These are phyloP conservation scores for Tinospora cordifolia DNA, from an alignment of 164 flowering plant species.

Conservation along the genomic window DNA sequence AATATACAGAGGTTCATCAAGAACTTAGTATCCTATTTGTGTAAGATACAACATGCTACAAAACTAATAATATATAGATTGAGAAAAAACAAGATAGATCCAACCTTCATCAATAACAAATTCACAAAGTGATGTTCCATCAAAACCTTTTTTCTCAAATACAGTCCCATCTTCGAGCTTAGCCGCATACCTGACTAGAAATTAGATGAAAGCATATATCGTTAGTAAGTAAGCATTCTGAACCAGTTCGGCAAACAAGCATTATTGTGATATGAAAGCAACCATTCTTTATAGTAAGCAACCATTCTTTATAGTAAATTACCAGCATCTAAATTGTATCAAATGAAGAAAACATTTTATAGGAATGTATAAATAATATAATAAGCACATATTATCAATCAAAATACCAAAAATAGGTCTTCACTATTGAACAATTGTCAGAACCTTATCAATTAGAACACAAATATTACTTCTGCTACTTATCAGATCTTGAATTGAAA, in stretches of 20 bases:
- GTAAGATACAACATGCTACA: neutral
- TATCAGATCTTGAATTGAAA: too few relatives aligned
- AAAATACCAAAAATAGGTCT: too few relatives aligned
- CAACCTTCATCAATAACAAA: slow-evolving; percentile 23
- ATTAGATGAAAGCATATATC: neutral
- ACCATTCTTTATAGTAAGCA: too few relatives aligned
- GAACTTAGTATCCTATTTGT: slow-evolving; percentile 15
- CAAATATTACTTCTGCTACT: too few relatives aligned
- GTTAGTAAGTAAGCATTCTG: neutral
- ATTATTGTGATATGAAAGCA: neutral
- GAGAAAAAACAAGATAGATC: neutral
- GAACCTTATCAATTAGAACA: too few relatives aligned
- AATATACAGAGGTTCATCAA: neutral
- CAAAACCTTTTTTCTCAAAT: slow-evolving; percentile 35
- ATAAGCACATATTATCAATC: too few relatives aligned
- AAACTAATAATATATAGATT: neutral
- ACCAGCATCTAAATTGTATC: neutral
- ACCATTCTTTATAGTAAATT: neutral
- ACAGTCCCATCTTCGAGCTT: slow-evolving; percentile 39
- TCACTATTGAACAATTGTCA: too few relatives aligned
- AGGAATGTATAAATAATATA: too few relatives aligned
- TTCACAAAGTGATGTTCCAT: slow-evolving; percentile 31
- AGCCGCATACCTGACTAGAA: slow-evolving; percentile 31
- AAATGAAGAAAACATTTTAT: neutral
- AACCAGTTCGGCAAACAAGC: neutral